These are phyloP conservation scores for Nitzschia sp. DNA, from an alignment of 108 stramenopile genomes.

Conservation along the genomic window DNA sequence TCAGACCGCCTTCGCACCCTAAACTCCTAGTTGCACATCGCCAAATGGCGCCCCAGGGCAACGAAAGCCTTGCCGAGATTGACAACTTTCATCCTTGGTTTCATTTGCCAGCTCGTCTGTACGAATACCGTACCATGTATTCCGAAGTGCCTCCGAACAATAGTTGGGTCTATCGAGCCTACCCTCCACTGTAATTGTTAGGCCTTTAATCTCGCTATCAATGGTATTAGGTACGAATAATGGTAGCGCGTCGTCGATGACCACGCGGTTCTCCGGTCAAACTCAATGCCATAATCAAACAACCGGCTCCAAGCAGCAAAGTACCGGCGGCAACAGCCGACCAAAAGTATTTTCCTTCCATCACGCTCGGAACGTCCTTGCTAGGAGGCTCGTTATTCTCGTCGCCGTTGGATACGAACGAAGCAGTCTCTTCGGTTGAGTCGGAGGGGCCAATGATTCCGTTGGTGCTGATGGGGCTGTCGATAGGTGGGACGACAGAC, in stretches of 20 bases:
- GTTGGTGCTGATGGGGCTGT: background rate
- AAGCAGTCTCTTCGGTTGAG: background rate
- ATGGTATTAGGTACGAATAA: slow-evolving; percentile 7
- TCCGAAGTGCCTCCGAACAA: background rate
- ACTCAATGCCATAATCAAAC: slow-evolving; percentile 46
- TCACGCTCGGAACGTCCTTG: slow-evolving; percentile 2
- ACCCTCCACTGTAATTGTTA: no score
- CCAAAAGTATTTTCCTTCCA: slow-evolving; percentile 46
- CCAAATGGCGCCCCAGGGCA: background rate
- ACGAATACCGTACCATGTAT: background rate
- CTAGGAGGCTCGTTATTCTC: background rate
- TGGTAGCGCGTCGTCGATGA: background rate
- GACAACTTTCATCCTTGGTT: background rate
- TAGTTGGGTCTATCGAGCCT: background rate
- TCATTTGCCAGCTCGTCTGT: background rate
- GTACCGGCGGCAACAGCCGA: slow-evolving; percentile 42
- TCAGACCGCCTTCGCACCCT: background rate
- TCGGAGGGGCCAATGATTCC: background rate
- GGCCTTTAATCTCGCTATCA: no score
- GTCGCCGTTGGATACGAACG: background rate
- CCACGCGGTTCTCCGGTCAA: slow-evolving; percentile 17
- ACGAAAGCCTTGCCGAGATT: background rate
- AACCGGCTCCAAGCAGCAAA: slow-evolving; percentile 49
- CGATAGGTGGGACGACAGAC: background rate
- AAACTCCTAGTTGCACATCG: background rate